These are phyloP conservation scores for Starmera stellimalicola DNA, from an alignment of 1,139 yeast species.

Conservation along the genomic window DNA sequence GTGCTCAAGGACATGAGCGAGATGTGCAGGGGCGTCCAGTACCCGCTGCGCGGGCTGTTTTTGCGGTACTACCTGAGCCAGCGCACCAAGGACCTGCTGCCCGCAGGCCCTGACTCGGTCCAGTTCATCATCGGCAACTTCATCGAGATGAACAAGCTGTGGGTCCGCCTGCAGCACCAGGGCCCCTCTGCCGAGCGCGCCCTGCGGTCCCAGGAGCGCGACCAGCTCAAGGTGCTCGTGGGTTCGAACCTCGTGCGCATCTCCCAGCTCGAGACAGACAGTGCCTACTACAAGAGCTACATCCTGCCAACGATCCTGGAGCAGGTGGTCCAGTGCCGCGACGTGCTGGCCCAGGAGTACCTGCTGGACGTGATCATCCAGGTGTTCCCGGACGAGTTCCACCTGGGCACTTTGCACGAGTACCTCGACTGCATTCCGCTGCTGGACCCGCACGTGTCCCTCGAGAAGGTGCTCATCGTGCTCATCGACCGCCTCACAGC, in stretches of 20 bases:
- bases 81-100: conserved; percentile 65
- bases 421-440: conserved; percentile 59
- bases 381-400: conserved; percentile 91
- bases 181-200: conserved; percentile 84
- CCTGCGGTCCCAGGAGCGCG: conserved; percentile 68
- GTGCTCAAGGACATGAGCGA: conserved; percentile 95
- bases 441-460: conserved; percentile 61
- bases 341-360: conserved; percentile 86
- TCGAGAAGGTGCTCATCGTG: conserved; percentile 57
- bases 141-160: conserved; percentile 92
- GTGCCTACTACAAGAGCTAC: conserved; percentile 46
- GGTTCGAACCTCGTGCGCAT: conserved; percentile 88
- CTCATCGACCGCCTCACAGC: conserved; percentile 68
- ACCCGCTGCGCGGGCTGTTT: conserved; percentile 85
- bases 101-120: conserved; percentile 32
- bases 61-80: conserved; percentile 84
- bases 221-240: conserved; percentile 82
- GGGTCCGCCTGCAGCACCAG: conserved; percentile 95
- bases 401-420: conserved; percentile 60
- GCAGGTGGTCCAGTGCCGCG: conserved; percentile 88
- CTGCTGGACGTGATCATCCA: conserved; percentile 84
- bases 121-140: conserved; percentile 79
- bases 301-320: conserved; percentile 78
- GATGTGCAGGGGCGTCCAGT: conserved; percentile 97
- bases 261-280: conserved; percentile 76